Evolutionary conservation across 2,329 filamentous ascomycete genomes (phyloP).

Genomic region (Venturiaceae sp.): DNA sequence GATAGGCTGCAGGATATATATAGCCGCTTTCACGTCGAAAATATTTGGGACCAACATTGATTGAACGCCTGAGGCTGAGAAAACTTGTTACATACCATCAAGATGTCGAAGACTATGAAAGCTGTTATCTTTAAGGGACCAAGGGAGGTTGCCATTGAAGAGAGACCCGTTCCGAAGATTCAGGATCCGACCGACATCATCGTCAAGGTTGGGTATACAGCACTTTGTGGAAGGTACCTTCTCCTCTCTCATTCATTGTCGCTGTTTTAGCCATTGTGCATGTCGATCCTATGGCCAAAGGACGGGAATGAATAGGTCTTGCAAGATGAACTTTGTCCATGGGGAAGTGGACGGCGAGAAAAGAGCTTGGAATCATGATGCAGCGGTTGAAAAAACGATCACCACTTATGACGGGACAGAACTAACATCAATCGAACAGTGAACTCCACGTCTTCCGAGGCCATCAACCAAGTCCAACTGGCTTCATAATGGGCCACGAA

Average conservation of each 20-base stretch:
- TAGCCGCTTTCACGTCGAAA: background rate
- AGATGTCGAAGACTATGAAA: constrained; percentile 49
- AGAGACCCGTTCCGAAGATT: constrained; percentile 68
- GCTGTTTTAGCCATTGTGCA: background rate
- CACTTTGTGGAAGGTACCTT: constrained; percentile 75
- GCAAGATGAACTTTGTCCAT: too few relatives aligned
- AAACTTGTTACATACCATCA: too few relatives aligned
- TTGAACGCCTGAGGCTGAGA: background rate
- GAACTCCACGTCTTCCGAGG: constrained; percentile 84
- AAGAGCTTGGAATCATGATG: background rate
- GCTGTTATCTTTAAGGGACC: constrained; percentile 82
- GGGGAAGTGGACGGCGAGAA: background rate
- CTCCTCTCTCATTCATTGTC: background rate
- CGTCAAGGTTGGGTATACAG: constrained; percentile 73
- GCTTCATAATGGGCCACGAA: constrained; percentile 71
- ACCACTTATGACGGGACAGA: too few relatives aligned
- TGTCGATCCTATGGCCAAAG: too few relatives aligned
- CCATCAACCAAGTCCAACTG: constrained; percentile 58
- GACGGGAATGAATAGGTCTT: too few relatives aligned
- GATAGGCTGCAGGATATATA: background rate
- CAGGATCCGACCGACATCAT: constrained; percentile 65
- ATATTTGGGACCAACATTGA: background rate
- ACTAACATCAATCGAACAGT: constrained; percentile 31
- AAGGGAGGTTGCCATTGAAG: constrained; percentile 63
- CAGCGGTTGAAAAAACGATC: background rate